Base-by-base conservation (phyloP, 495 filamentous ascomycete species). In the Collariella sp. region DNA sequence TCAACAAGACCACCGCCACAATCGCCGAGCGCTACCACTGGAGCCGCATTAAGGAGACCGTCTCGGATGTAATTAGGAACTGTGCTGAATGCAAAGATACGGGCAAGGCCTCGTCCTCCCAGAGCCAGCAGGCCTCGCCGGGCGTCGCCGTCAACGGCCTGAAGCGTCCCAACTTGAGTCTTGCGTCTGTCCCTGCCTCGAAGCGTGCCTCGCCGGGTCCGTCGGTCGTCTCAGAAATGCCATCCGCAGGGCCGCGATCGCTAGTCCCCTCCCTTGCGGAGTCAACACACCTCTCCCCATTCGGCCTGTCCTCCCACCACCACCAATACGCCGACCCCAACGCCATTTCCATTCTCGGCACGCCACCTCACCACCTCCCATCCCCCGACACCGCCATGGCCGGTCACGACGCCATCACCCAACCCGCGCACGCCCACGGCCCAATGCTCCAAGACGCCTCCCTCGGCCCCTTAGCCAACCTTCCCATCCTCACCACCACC, bases 11-110 rank as follows among this genome's bases (percentile, higher is more conserved):
- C 1, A 98, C 93, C 0, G 89, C 90, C 9, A 85, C 83, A 19
- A 96, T 98, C 58, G 90, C 93, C 2, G 86, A 95, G 67, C 86
- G 87, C 59, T 96, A 88, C 62, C 93, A 96, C 66, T 98, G 93
- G 93, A 91, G 94, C n/a, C 80, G 93, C 31, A 97, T 98, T 72
- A 98, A 97, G 67, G 91, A 96, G 67, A 97, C 91, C 0, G 93
- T 96, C 52, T 91, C 86, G 65, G 81, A 88, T 58, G 91, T 96
- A 64, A 96, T 98, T 72, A 85, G 85, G 55, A 89, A 93, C 55
- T 98, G 93, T 68, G 69, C 82, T 2, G 83, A 95, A 63, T 98
- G 91, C 76, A 95, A 91, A 72, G 88, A 93, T 55, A 72, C 80
- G 34, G 77, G 81, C 55, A 90, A 89, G 63, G 69, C 65, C 13